Evolutionary conservation across 352 stramenopile genomes (phyloP), one percentile per base, ranked within the genome.

Genomic region (Phytophthora sojae): DNA sequence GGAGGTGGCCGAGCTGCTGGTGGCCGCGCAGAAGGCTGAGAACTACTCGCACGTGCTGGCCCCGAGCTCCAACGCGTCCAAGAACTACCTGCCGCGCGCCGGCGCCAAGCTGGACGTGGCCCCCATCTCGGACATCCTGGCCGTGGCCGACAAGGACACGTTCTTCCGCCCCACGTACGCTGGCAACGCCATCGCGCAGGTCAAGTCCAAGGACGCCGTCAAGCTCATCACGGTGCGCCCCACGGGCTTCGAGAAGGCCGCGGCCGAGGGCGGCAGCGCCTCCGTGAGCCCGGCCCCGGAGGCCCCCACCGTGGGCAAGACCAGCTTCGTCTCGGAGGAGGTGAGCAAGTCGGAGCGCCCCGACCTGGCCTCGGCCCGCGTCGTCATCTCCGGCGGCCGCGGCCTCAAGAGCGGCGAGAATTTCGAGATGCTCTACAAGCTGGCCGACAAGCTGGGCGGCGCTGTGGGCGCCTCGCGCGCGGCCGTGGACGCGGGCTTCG

Each of bases 321-420:
- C 91, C 21, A 77, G 85, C 74, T 99, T 98, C 75, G 82, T 99
- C 19, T 93, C 88, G 55, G 96, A 99, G 77, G 94, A 95, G 67
- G 92, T 98, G 51, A 98, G 86, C 78, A 96, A 98, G 78, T 98
- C 94, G 63, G 96, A 99, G 77, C 91, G 97, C 11, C 97, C 98
- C 21, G 98, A 99, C 73, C 80, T 99, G 60, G 83, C 85, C 26
- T 91, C 94, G 45, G 98, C 98, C 2, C 85, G 86, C 12, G 94
- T 99, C 50, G 97, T 99, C 21, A 91, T 99, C 50, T 92, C 94
- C 49, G 98, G 98, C 26, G 98, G 98, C 55, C 92, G 98, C 37
- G 98, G 97, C 23, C 88, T 99, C 66, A 99, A 99, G 85, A 97
- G 82, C 75, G 95, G 94, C 23, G 97, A 99, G 63, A 99, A 99